phyloP scores from a whole-genome alignment of 768 basidiomycete genomes.

The Rubroboletus satanas region DNA sequence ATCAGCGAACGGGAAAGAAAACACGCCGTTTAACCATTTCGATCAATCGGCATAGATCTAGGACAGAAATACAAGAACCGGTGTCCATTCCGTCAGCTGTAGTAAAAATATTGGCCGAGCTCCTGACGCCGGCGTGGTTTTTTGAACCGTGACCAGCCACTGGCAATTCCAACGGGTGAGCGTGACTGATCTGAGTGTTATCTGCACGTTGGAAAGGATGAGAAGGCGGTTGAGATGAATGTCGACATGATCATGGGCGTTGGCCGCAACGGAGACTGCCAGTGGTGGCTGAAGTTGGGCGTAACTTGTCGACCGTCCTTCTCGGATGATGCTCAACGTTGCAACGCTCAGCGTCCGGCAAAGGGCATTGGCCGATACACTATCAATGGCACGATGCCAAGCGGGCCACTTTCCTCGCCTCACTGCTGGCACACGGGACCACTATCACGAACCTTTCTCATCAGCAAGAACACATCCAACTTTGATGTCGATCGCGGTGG shows the following conservation, averaged over 20 bases:
- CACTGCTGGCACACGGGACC: conserved; percentile 2
- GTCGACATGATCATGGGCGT: conserved; percentile 4
- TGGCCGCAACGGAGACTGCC: neutral
- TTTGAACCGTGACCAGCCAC: neutral
- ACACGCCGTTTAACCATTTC: conserved; percentile 12
- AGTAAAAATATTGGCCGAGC: conserved; percentile 4
- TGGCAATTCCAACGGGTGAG: neutral
- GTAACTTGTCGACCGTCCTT: conserved; percentile 10
- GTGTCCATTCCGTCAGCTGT: conserved; percentile 3
- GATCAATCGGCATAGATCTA: conserved; percentile 14
- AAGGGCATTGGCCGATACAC: conserved; percentile 19
- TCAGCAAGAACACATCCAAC: neutral
- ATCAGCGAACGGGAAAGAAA: conserved; percentile 10
- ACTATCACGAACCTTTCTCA: neutral
- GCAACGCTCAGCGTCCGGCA: neutral
- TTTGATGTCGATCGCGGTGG: conserved; percentile 12
- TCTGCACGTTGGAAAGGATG: neutral
- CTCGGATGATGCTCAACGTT: conserved; percentile 8
- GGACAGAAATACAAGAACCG: conserved; percentile 1
- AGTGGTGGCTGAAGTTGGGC: conserved; percentile 9
- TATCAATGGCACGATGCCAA: conserved; percentile 13
- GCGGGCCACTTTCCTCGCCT: neutral
- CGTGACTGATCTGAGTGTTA: conserved; percentile 6
- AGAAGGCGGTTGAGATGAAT: neutral
- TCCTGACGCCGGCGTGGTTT: conserved; percentile 1